These are phyloP conservation scores for Haematococcus lacustris DNA, from an alignment of 139 green algal species.

Conservation along the genomic window DNA sequence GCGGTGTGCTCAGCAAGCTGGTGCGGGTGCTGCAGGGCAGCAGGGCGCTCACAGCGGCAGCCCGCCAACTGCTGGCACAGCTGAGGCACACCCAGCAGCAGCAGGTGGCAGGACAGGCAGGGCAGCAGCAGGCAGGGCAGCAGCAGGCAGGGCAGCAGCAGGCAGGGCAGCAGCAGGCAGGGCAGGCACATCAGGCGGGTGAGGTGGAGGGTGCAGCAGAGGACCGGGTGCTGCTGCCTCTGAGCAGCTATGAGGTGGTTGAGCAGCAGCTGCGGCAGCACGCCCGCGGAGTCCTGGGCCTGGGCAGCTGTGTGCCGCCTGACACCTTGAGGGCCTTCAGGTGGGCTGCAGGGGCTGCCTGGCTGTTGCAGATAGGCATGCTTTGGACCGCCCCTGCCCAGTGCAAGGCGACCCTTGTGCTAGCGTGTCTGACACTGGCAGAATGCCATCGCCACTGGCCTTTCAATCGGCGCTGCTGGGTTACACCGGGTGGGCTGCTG, in stretches of 20 bases:
- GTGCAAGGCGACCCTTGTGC: no score
- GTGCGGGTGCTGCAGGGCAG: background rate
- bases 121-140: background rate
- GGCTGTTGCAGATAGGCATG: no score
- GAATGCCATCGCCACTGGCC: background rate
- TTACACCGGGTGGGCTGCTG: background rate
- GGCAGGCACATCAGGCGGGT: background rate
- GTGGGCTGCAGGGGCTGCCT: no score
- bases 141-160: background rate
- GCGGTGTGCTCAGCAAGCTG: slow-evolving; percentile 53
- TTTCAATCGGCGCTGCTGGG: background rate
- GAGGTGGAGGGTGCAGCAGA: background rate
- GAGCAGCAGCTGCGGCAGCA: no score
- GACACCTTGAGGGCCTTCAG: background rate
- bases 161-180: background rate
- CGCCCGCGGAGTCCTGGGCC: background rate
- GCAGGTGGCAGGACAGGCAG: background rate
- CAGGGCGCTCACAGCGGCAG: no score
- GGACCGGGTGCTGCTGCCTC: no score
- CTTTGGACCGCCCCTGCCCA: no score
- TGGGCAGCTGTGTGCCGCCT: background rate
- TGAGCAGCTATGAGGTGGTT: no score
- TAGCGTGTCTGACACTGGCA: no score
- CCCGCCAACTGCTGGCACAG: background rate
- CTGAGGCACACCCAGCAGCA: background rate